phyloP scores from a whole-genome alignment of 108 stramenopile species.

The Pseudonitzschia pungens region DNA sequence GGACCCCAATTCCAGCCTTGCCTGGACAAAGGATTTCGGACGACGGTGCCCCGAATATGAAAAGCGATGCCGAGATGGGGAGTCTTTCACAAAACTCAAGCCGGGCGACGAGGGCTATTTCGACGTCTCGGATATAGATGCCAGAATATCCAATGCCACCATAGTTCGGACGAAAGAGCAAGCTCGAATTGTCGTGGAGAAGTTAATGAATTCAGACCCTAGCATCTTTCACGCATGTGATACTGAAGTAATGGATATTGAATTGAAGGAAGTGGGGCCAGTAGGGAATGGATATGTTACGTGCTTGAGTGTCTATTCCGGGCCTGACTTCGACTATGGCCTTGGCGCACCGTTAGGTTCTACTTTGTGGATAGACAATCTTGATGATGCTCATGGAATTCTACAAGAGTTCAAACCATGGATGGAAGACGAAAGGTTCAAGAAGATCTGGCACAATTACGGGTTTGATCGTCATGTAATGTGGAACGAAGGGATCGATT shows the following conservation, averaged over 20 bases:
- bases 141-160: conserved; percentile 38
- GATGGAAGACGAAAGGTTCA: conserved; percentile 68
- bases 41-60: conserved; percentile 48
- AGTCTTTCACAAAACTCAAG: conserved; percentile 22
- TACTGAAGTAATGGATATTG: conserved; percentile 98
- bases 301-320: conserved; percentile 88
- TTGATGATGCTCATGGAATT: conserved; percentile 82
- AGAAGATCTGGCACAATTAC: conserved; percentile 98
- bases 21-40: conserved; percentile 72
- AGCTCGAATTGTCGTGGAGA: conserved; percentile 61
- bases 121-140: conserved; percentile 38
- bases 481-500: conserved; percentile 92
- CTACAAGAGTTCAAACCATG: conserved; percentile 86
- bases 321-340: conserved; percentile 92
- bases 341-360: conserved; percentile 74
- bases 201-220: conserved; percentile 43
- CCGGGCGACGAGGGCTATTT: conserved; percentile 77
- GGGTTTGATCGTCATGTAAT: conserved; percentile 99
- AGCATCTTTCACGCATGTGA: conserved; percentile 88
- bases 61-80: conserved; percentile 13
- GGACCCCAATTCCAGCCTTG: conserved; percentile 57
- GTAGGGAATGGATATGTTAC: conserved; percentile 97
- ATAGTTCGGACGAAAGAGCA: conserved; percentile 73
- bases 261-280: conserved; percentile 81
- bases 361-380: conserved; percentile 90